Base-by-base conservation (phyloP, 257 asterid genomes). In the Solanum corneliomulleri region DNA sequence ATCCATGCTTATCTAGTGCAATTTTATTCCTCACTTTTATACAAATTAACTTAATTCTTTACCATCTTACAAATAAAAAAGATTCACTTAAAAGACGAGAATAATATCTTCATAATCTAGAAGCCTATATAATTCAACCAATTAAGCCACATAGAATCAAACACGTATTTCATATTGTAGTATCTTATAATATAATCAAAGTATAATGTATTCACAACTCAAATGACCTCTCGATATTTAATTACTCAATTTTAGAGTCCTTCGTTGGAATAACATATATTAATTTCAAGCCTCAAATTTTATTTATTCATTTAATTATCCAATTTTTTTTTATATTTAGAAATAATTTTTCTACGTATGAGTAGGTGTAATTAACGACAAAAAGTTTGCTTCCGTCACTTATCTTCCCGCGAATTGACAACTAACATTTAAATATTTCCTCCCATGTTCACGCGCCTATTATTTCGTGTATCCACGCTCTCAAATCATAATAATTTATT, bases 321-420 rank as follows among this genome's bases (percentile, higher is more conserved):
- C 20, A 47, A 47, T 5, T 3, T 33, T 33, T 3, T 33, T 33
- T 33, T 33, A 33, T 52, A 1, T 52, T 16, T 52, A 14, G 15
- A 49, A 49, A 5, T 49, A 5, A 15, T 15, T 49, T 49, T 78
- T 78, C 84, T 25, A 78, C 64, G 64, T 35, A 27, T 27, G 84
- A 27, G 41, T 45, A 9, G 41, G 66, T 78, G 84, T 45, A 45
- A 14, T n/a, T n/a, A 77, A 45, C 41, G 84, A 78, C 84, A 27
- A 42, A 78, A 41, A 45, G 84, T 45, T 90, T 91, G 93, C 89
- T 89, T 89, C 56, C 91, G 93, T 91, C 92, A 91, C 91, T 91
- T 75, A 70, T 74, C 91, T 86, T 88, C 92, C 86, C 88, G 89
- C 90, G 92, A 88, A 88, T 71, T 33, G 92, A 87, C 87, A 88